Evolutionary conservation across 495 filamentous ascomycete genomes (phyloP), one percentile per base, ranked within the genome.

Genomic region (Hypoxylon lenormandii): DNA sequence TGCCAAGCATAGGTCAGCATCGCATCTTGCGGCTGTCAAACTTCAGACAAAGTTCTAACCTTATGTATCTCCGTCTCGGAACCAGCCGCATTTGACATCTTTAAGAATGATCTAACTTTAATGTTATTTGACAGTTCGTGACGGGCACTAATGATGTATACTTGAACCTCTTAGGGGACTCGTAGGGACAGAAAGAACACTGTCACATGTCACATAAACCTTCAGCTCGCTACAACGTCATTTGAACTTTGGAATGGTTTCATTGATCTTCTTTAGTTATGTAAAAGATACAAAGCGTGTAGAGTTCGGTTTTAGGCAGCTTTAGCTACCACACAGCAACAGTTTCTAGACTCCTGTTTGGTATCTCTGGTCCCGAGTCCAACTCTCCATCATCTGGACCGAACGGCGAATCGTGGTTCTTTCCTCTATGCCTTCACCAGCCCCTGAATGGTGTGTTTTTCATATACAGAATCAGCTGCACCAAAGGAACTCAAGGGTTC

Each of bases 221-320:
- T 28, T 28, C 3, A 7, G 26, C 26, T 33, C 30, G 10, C 10
- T 7, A 28, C 26, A 28, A 28, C 26, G 26, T 33, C 30, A 33
- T 33, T 7, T 33, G 30, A 33, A 33, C 30, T 69, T 62, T 71
- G 58, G 53, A 50, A 53, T 63, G 62, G 57, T 71, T 71, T 71
- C 68, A 66, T 66, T 71, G 68, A 38, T 71, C 47, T 62, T 64
- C 33, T 67, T 60, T 47, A 60, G 57, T 57, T 63, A 62, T 61
- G 51, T 71, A 71, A 71, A 67, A 66, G 68, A 71, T 71, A 66
- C 68, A 71, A 71, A 71, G 60, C 62, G 68, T 60, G 49, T 50
- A 54, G 42, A 23, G 58, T 38, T 26, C 57, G 68, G 50, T 50
- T 22, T 53, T 62, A 22, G 62, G 37, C 51, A 61, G 42, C 28